These are phyloP conservation scores for Tulasnella sp. DNA, from an alignment of 768 basidiomycete genomes.

Conservation along the genomic window DNA sequence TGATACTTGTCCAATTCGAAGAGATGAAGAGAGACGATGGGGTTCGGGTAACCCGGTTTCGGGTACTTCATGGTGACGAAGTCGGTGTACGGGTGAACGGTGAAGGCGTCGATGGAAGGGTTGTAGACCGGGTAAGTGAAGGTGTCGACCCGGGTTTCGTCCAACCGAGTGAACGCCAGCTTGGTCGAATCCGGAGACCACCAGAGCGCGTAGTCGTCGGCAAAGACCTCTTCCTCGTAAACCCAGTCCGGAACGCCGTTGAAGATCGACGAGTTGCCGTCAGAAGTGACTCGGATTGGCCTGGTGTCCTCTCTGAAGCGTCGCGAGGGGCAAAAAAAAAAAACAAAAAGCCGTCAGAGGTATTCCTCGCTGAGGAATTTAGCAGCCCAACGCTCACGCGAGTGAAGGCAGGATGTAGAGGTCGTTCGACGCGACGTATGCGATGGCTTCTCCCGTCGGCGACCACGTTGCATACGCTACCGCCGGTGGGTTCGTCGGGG, in stretches of 20 bases:
- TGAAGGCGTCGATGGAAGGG: conserved; percentile 62
- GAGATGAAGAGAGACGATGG: conserved; percentile 73
- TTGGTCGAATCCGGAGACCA: conserved; percentile 74
- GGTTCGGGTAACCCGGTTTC: conserved; percentile 87
- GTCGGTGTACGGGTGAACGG: conserved; percentile 72
- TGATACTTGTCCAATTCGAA: conserved; percentile 68
- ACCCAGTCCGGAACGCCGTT: conserved; percentile 98
- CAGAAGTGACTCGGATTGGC: conserved; percentile 71
- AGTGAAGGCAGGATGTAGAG: conserved; percentile 75
- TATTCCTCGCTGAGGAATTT: no score
- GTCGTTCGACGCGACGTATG: conserved; percentile 83
- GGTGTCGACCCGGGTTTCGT: conserved; percentile 83
- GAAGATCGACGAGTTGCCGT: conserved; percentile 80
- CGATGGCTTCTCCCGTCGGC: conserved; percentile 73
- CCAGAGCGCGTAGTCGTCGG: conserved; percentile 72
- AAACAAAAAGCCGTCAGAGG: not conserved
- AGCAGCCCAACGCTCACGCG: conserved; percentile 45
- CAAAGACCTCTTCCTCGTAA: conserved; percentile 89
- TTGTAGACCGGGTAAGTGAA: conserved; percentile 91
- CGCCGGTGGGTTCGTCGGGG: conserved; percentile 62
- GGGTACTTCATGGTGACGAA: conserved; percentile 69
- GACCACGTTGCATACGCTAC: conserved; percentile 85
- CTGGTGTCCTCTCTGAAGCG: conserved; percentile 35
- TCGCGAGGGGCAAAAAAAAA: no score
- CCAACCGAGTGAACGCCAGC: conserved; percentile 79